phyloP scores from a whole-genome alignment of 2,329 filamentous ascomycete genomes.

The Trichoderma endophyticum region DNA sequence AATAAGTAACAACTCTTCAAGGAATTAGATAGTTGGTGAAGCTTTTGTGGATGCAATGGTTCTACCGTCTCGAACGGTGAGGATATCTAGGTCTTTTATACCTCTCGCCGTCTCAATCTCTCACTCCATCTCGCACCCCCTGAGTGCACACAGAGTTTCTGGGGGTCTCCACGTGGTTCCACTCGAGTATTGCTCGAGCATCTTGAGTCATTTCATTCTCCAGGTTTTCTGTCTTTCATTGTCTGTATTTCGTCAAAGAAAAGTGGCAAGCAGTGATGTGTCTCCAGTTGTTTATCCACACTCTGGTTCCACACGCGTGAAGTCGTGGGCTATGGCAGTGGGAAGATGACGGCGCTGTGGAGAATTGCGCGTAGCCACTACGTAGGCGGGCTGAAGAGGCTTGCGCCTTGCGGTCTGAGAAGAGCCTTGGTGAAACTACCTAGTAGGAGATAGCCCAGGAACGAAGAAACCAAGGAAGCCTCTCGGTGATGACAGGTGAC shows the following conservation, averaged over 20 bases:
- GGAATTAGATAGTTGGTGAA: slow-evolving; percentile 6
- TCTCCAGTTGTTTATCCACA: slow-evolving; percentile 22
- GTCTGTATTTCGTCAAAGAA: background rate
- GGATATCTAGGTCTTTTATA: slow-evolving; percentile 28
- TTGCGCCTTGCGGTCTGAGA: background rate
- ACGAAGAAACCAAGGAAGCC: background rate
- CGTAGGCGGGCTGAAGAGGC: background rate
- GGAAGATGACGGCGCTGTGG: slow-evolving; percentile 3
- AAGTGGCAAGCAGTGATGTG: background rate
- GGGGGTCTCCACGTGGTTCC: slow-evolving; percentile 14
- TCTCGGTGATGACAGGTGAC: background rate
- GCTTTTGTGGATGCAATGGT: slow-evolving; percentile 20
- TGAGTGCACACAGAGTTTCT: slow-evolving; percentile 2
- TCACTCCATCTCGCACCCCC: background rate
- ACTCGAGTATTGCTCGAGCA: background rate
- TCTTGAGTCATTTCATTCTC: background rate
- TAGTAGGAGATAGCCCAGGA: background rate
- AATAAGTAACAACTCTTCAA: background rate
- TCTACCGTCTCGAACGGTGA: slow-evolving; percentile 43
- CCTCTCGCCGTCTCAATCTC: background rate
- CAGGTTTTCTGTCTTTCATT: slow-evolving; percentile 1
- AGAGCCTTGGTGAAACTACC: background rate
- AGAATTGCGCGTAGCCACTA: background rate
- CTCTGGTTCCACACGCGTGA: slow-evolving; percentile 22
- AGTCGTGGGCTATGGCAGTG: slow-evolving; percentile 16